Base-by-base conservation (phyloP, 1,284 basidiomycete genomes). In the Microbotryum intermedium region DNA sequence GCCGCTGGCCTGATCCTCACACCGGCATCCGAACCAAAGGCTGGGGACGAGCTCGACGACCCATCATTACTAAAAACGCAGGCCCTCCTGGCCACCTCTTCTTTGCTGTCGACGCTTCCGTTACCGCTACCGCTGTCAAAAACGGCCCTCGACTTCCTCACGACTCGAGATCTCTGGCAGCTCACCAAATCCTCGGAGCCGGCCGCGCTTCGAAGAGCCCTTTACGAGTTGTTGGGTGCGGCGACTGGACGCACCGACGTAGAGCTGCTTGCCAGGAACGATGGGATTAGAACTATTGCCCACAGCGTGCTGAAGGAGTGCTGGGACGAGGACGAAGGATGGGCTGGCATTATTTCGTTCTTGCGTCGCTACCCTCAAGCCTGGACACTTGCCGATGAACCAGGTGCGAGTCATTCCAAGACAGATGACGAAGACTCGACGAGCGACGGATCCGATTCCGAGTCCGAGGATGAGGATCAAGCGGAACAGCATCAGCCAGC, bases 31-130 rank as follows among this genome's bases (percentile, higher is more conserved):
- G 20, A 64, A 7, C 80, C 80, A 4, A 68, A 74, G n/a, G 79
- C 84, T 2, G 90, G 86, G 69, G 71, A 71, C n/a, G 82, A 85
- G 6, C 13, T 18, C 11, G 62, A 67, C 54, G 62, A 61, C 21
- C 60, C 62, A 5, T 48, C 62, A 6, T 57, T 65, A 23, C 60
- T 65, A 6, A 57, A 54, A 20, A 65, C 60, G 1, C 64, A 64
- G 47, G 53, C 62, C 7, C 50, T 67, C 51, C 53, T 58, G 16
- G 45, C 63, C 6, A 49, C 65, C 20, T 46, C 63, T 6, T 59
- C 56, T 51, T 60, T 67, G 13, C 26, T 67, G 26, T 28, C 43
- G 26, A 52, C 52, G 3, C 60, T 67, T 3, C 62, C 62, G 9
- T 3, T 53, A 2, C 63, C 65, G 3, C 42, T 67, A 7, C 50